Evolutionary conservation across 345 rosid genomes (phyloP).

Genomic region (Psidium guajava): DNA sequence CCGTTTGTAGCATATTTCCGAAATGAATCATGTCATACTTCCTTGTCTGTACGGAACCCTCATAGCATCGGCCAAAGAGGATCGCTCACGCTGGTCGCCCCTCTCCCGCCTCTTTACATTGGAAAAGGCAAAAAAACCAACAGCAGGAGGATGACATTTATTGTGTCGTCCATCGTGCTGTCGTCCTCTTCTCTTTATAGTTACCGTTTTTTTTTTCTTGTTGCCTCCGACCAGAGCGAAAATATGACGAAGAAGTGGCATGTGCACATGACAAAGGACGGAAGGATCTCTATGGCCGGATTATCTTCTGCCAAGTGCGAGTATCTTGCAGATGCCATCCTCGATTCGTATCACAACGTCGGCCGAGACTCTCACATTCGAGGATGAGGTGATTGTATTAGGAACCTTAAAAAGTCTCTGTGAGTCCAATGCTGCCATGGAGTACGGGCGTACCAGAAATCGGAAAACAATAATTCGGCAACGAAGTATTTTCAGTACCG

Average conservation of each 20-base stretch:
- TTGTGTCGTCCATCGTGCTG: background rate
- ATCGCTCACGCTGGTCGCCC: background rate
- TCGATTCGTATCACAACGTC: conserved; percentile 69
- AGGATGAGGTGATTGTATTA: background rate
- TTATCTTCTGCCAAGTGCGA: conserved; percentile 79
- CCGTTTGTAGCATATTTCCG: background rate
- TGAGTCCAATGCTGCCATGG: background rate
- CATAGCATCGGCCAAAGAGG: background rate
- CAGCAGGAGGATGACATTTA: too few species aligned
- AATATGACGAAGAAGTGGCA: conserved; percentile 91
- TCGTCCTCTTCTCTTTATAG: background rate
- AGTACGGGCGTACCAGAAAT: background rate
- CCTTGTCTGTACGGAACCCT: background rate
- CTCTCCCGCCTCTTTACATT: background rate
- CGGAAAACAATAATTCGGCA: background rate
- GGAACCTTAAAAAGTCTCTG: background rate
- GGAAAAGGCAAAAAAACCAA: background rate
- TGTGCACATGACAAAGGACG: conserved; percentile 85
- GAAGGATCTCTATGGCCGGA: conserved; percentile 85
- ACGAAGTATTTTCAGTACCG: background rate
- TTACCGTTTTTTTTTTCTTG: background rate
- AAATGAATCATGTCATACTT: background rate
- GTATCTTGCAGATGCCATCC: conserved; percentile 73
- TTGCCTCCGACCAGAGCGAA: conserved; percentile 32
- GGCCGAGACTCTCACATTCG: conserved; percentile 10